Percentiles rank a stretch among this genome's conserved stretches.
Evolutionary conservation across 257 asterid genomes (phyloP).

Genomic region (Nicotiana knightiana): DNA sequence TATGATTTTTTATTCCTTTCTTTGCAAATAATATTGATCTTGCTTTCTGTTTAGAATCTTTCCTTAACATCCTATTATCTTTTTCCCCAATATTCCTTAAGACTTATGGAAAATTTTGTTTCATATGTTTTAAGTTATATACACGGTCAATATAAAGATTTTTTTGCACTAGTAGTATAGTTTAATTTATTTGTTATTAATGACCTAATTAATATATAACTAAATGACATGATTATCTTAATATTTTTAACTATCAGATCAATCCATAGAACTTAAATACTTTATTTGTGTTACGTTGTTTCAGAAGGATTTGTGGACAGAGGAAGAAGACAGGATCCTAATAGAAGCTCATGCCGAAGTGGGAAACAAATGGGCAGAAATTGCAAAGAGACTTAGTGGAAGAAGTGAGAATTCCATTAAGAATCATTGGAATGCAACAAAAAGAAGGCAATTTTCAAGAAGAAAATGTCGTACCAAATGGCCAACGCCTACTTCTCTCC

Average conservation of each 20-base stretch:
- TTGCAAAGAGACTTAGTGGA: conserved; percentile 62
- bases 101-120: no score
- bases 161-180: no score
- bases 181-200: neutral
- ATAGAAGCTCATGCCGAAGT: conserved; percentile 61
- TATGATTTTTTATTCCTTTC: neutral
- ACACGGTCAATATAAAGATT: neutral
- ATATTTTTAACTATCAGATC: no score
- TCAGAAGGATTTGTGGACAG: conserved; percentile 84
- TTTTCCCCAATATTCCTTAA: no score
- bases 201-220: neutral
- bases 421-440: conserved; percentile 93
- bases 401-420: conserved; percentile 87
- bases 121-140: neutral
- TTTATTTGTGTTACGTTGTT: neutral
- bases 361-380: conserved; percentile 92
- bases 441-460: conserved; percentile 66
- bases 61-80: neutral
- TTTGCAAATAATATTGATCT: neutral
- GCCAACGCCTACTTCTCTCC: conserved; percentile 69
- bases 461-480: conserved; percentile 71
- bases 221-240: no score
- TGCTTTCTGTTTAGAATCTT: neutral
- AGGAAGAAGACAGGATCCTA: conserved; percentile 68
- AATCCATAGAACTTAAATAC: neutral